phyloP scores from a whole-genome alignment of 2,329 filamentous ascomycete species.

The Nemania sp. region DNA sequence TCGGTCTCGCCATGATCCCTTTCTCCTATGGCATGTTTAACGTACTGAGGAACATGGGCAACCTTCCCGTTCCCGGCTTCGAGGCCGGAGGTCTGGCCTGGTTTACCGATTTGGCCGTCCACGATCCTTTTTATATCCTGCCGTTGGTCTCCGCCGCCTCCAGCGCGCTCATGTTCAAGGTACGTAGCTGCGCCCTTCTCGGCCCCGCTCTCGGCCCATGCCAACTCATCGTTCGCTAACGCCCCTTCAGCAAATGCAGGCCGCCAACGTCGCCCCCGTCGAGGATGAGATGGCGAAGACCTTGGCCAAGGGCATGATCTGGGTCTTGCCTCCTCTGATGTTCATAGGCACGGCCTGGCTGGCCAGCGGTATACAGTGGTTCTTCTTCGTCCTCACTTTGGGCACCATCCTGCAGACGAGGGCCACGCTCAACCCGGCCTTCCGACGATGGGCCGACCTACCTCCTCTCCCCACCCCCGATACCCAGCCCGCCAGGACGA shows the following conservation, averaged over 20 bases:
- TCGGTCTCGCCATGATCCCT: slow-evolving; percentile 64
- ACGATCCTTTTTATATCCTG: slow-evolving; percentile 79
- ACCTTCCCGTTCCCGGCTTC: slow-evolving; percentile 79
- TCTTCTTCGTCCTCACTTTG: slow-evolving; percentile 49
- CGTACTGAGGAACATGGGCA: slow-evolving; percentile 72
- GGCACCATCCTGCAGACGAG: slow-evolving; percentile 42
- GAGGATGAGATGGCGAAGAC: slow-evolving; percentile 40
- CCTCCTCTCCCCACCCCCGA: slow-evolving; percentile 42
- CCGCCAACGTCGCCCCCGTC: slow-evolving; percentile 27
- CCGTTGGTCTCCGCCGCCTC: slow-evolving; percentile 64
- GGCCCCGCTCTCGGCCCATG: too few species aligned
- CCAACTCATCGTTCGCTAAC: slow-evolving; percentile 3
- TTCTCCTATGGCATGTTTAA: slow-evolving; percentile 83
- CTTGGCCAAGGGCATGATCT: slow-evolving; percentile 50
- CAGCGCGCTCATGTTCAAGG: slow-evolving; percentile 63
- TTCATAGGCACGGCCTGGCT: slow-evolving; percentile 53
- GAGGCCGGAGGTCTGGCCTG: slow-evolving; percentile 73
- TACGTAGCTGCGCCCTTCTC: slow-evolving; percentile 40
- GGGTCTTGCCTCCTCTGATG: slow-evolving; percentile 49
- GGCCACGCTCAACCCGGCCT: slow-evolving; percentile 44
- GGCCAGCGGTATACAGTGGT: slow-evolving; percentile 54
- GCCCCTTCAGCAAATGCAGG: slow-evolving; percentile 30
- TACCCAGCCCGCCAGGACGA: slow-evolving; percentile 25
- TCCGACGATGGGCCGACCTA: slow-evolving; percentile 48
- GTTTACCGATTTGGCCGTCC: slow-evolving; percentile 75